These are phyloP conservation scores for Phytophthora pistaciae DNA, from an alignment of 352 stramenopile species.

Conservation along the genomic window DNA sequence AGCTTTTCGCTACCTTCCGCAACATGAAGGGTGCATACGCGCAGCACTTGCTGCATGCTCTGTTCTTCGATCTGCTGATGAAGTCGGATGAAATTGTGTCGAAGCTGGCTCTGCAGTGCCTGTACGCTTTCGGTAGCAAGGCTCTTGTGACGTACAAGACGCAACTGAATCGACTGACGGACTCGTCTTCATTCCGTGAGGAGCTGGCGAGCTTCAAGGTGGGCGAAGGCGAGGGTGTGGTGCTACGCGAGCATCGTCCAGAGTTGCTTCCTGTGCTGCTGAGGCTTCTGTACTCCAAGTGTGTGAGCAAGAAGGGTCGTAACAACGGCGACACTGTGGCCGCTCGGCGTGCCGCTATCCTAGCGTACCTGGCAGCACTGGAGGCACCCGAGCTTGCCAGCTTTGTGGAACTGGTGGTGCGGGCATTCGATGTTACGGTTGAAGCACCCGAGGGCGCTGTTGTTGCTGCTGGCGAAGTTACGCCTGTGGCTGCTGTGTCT, in stretches of 20 bases:
- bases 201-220: conserved; percentile 93
- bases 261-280: conserved; percentile 89
- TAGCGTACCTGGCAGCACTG: conserved; percentile 90
- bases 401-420: conserved; percentile 92
- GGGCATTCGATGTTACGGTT: conserved; percentile 83
- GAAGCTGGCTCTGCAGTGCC: conserved; percentile 87
- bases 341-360: conserved; percentile 87
- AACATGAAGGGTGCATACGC: conserved; percentile 91
- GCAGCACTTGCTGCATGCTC: conserved; percentile 74
- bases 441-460: conserved; percentile 20
- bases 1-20: conserved; percentile 83
- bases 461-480: conserved; percentile 21
- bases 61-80: conserved; percentile 92
- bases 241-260: conserved; percentile 84
- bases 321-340: conserved; percentile 88
- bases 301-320: conserved; percentile 86
- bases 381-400: conserved; percentile 77
- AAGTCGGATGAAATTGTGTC: conserved; percentile 91
- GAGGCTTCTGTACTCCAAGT: conserved; percentile 92
- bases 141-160: conserved; percentile 89
- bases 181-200: conserved; percentile 89
- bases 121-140: conserved; percentile 88
- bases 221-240: conserved; percentile 62
- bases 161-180: conserved; percentile 82
- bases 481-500: conserved; percentile 46